Evolutionary conservation across 163 green algal genomes (phyloP).

Genomic region (Volvox carteri): DNA sequence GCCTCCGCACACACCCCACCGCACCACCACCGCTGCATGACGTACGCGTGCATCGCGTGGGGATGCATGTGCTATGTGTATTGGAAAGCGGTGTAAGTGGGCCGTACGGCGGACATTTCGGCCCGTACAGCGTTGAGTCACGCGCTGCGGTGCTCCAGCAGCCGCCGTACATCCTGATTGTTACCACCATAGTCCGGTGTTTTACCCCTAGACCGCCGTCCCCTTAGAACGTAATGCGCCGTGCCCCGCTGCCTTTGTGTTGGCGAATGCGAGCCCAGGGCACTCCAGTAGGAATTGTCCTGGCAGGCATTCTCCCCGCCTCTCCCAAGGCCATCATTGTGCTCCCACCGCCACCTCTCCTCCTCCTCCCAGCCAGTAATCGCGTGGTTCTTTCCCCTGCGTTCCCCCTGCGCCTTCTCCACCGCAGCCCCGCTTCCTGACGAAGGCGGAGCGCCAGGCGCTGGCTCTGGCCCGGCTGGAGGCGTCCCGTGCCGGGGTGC

Average conservation of each 20-base stretch:
- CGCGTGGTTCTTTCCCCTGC: too few relatives aligned
- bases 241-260: too few relatives aligned
- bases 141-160: conserved; percentile 29
- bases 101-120: conserved; percentile 42
- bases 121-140: conserved; percentile 8
- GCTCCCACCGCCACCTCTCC: neutral
- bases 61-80: too few relatives aligned
- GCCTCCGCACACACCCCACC: neutral
- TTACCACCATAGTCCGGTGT: too few relatives aligned
- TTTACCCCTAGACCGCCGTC: too few relatives aligned
- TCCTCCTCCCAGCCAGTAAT: neutral
- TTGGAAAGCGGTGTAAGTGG: too few relatives aligned
- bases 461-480: conserved; percentile 84
- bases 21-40: neutral
- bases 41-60: neutral
- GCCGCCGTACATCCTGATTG: conserved; percentile 45
- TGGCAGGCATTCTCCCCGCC: too few relatives aligned
- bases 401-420: too few relatives aligned
- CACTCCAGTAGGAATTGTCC: too few relatives aligned
- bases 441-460: conserved; percentile 90
- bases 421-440: conserved; percentile 91
- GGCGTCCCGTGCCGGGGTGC: conserved; percentile 67
- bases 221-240: too few relatives aligned
- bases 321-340: neutral
- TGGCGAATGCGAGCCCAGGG: too few relatives aligned